Evolutionary conservation across 2,329 filamentous ascomycete genomes (phyloP).

Genomic region (Periconia digitata): DNA sequence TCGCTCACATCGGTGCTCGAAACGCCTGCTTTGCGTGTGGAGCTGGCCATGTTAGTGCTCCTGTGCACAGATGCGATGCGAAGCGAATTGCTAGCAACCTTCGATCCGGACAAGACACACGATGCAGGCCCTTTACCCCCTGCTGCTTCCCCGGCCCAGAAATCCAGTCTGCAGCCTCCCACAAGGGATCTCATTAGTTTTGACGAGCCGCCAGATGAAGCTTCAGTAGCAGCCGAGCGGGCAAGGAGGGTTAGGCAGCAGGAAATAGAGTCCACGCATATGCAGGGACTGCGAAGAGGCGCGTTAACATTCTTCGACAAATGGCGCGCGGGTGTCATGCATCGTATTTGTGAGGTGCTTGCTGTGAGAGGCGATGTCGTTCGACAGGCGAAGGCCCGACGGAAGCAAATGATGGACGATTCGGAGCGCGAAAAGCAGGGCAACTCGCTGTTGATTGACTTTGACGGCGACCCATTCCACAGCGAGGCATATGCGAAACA

Average conservation of each 20-base stretch:
- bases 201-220: slow-evolving; percentile 30
- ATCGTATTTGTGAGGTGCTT: slow-evolving; percentile 69
- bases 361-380: slow-evolving; percentile 31
- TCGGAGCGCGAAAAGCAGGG: slow-evolving; percentile 20
- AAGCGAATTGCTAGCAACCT: slow-evolving; percentile 26
- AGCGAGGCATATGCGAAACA: slow-evolving; percentile 1
- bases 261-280: slow-evolving; percentile 52
- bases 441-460: slow-evolving; percentile 29
- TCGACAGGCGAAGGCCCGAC: slow-evolving; percentile 36
- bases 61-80: slow-evolving; percentile 51
- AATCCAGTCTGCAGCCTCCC: slow-evolving; percentile 11
- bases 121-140: slow-evolving; percentile 10
- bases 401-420: slow-evolving; percentile 22
- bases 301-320: slow-evolving; percentile 72
- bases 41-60: slow-evolving; percentile 50
- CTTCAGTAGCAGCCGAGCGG: slow-evolving; percentile 14
- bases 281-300: slow-evolving; percentile 68
- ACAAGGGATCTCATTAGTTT: slow-evolving; percentile 34
- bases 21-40: slow-evolving; percentile 45
- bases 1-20: slow-evolving; percentile 43
- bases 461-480: slow-evolving; percentile 28
- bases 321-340: slow-evolving; percentile 72
- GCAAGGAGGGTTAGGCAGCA: slow-evolving; percentile 42
- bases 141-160: slow-evolving; percentile 2
- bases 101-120: slow-evolving; percentile 25